Evolutionary conservation across 2,329 filamentous ascomycete genomes (phyloP), one percentile per base, ranked within the genome.

Genomic region (Penicillium sp.): DNA sequence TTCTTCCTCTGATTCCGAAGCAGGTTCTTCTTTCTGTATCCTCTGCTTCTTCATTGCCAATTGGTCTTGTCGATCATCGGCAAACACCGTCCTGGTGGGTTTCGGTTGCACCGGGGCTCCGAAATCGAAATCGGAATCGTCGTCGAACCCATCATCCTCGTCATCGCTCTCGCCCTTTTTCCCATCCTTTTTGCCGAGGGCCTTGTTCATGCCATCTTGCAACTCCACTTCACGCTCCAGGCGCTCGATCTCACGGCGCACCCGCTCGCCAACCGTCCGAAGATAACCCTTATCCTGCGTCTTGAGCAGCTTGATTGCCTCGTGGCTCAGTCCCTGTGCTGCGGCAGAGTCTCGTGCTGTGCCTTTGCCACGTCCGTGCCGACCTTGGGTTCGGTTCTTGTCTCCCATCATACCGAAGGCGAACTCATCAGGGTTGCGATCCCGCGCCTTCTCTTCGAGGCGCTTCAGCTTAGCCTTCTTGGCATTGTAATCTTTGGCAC

Each of bases 401-500:
- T 75, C 75, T 57, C 77, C 82, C 74, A 87, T 79, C 85, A 87
- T 88, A 5, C 80, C 83, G 72, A 86, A 87, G 44, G 82, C 80
- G 68, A 87, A 88, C 66, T 88, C 85, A 79, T 88, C 85, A 16
- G 85, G 84, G 63, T 88, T 87, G 38, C 83, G 79, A 57, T 85
- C 82, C 47, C 76, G 75, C 7, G 82, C 85, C 68, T 87, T 87
- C 63, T 84, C 77, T 59, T 81, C 79, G 19, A 88, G 76, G 19
- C 82, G 77, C 68, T 82, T 80, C 53, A 88, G 75, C 60, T 85
- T 84, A 55, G 78, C 76, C 68, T 85, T 83, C 72, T 88, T 88
- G 53, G 75, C 69, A 65, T 85, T 84, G 77, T 86, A 85, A 74
- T 87, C 85, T 70, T 80, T 78, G 19, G 85, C 85, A 52, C 85